Percentiles rank a stretch among this genome's conserved stretches.
phyloP scores from a whole-genome alignment of 768 basidiomycete genomes.

The Boletus sensibilis region DNA sequence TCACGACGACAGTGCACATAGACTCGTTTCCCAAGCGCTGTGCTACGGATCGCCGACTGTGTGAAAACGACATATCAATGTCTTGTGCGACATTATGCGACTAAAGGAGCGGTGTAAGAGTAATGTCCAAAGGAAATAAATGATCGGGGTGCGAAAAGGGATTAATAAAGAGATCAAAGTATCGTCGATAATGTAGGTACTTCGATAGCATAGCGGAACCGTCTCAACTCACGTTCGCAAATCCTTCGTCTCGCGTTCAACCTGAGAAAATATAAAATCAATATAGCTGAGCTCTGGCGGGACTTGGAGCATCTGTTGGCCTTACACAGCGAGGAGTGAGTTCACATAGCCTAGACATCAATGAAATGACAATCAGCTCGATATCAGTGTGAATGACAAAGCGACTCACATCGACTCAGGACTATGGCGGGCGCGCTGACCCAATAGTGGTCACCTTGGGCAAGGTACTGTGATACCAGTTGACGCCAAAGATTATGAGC shows the following conservation, averaged over 20 bases:
- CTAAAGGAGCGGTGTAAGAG: no score
- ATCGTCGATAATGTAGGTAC: constrained; percentile 6
- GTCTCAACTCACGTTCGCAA: constrained; percentile 11
- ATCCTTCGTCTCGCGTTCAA: constrained; percentile 9
- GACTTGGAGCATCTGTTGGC: not conserved
- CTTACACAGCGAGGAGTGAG: constrained; percentile 15
- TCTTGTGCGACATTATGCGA: no score
- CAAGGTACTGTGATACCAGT: constrained; percentile 5
- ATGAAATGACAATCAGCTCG: not conserved
- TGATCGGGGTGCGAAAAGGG: no score
- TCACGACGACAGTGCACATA: no score
- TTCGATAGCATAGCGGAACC: not conserved
- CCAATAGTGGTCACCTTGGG: constrained; percentile 9
- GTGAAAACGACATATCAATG: no score
- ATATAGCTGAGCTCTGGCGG: not conserved
- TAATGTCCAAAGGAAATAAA: no score
- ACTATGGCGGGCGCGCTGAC: constrained; percentile 6
- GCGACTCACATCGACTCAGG: constrained; percentile 11
- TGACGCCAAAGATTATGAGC: not conserved
- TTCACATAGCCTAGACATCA: constrained; percentile 11
- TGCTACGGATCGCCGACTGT: no score
- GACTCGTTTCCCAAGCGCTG: no score
- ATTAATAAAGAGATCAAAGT: not conserved
- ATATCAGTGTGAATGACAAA: not conserved
- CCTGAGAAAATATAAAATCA: not conserved